These are phyloP conservation scores for Blastosporella zonata DNA, from an alignment of 1,284 basidiomycete species.

Conservation along the genomic window DNA sequence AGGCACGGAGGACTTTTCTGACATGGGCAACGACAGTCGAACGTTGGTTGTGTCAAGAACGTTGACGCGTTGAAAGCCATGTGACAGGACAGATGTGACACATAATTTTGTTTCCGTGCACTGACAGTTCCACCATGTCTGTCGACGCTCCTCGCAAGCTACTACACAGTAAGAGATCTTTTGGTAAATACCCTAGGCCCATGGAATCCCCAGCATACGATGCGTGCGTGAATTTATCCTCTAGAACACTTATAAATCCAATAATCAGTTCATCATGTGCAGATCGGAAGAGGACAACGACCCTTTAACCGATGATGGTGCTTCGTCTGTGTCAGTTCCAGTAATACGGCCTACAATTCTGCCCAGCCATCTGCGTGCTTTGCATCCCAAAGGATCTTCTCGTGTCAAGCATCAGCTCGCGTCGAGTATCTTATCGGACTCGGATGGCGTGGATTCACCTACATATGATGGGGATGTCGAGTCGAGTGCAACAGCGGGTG, in stretches of 20 bases:
- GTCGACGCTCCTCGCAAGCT: constrained; percentile 32
- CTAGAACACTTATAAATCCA: constrained; percentile 5
- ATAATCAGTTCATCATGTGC: constrained; percentile 16
- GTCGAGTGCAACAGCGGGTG: constrained; percentile 63
- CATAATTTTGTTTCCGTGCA: constrained; percentile 14
- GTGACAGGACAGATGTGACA: constrained; percentile 18
- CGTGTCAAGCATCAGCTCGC: constrained; percentile 53
- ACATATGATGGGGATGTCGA: constrained; percentile 93
- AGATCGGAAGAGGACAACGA: constrained; percentile 83
- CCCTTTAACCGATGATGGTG: constrained; percentile 71
- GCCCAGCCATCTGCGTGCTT: constrained; percentile 21
- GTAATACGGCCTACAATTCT: constrained; percentile 29
- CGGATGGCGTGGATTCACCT: constrained; percentile 74
- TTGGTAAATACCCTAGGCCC: constrained; percentile 57
- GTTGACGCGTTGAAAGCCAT: background rate
- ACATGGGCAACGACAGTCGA: constrained; percentile 11
- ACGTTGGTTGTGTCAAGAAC: constrained; percentile 7
- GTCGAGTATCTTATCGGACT: constrained; percentile 57
- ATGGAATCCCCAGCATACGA: constrained; percentile 76
- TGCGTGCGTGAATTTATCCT: constrained; percentile 41
- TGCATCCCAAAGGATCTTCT: constrained; percentile 29
- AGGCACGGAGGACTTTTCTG: constrained; percentile 10
- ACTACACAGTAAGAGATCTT: constrained; percentile 63
- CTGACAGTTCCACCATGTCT: constrained; percentile 20
- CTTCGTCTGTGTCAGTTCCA: constrained; percentile 49